Base-by-base conservation (phyloP, 768 basidiomycete genomes). In the Fomitopsis serialis region DNA sequence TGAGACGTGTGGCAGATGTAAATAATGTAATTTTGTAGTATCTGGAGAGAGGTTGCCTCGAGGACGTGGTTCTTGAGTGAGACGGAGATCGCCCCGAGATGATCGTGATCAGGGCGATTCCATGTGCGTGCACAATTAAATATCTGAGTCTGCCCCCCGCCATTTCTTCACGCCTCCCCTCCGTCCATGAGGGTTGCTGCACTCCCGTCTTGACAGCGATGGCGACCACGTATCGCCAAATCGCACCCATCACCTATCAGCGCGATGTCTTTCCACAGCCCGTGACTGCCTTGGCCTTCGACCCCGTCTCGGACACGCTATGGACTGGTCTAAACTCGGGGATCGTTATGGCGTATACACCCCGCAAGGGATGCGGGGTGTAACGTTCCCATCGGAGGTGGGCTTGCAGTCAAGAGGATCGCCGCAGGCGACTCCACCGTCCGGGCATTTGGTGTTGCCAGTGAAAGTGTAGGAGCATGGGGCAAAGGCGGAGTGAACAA, bases 291-390 rank as follows among this genome's bases (percentile, higher is more conserved):
- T 75, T 97, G 53, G 81, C 85, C 0, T 95, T 98, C 66, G 96
- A 99, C 69, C 87, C 92, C 8, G 85, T 89, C 21, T 90, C 92
- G 0, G 94, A 98, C 67, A 81, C 87, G 6, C 72, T 99, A 34
- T 97, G 94, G 93, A 74, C 86, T 45, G 95, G 94, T 27, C 77
- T 80, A 9, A 81, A 83, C 53, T 70, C 79, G 25, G 95, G 96
- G 2, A 73, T 74, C 53, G 78, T 97, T 55, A 66, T 77, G 37
- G 85, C 88, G 1, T 80, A 85, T 83, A 89, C 70, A 77, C 82
- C 40, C 66, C 78, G 27, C 77, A 76, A 45, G 85, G 83, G 15
- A 63, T 80, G 46, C 81, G 83, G 47, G 88, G 89, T 2, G 86
- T 90, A 32, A 78, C 78, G 21, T 93, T 65, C 85, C 78, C 24